Evolutionary conservation across 2,329 filamentous ascomycete species (phyloP), one percentile per base, ranked within the genome.

Genomic region (Ceratocystis variospora): DNA sequence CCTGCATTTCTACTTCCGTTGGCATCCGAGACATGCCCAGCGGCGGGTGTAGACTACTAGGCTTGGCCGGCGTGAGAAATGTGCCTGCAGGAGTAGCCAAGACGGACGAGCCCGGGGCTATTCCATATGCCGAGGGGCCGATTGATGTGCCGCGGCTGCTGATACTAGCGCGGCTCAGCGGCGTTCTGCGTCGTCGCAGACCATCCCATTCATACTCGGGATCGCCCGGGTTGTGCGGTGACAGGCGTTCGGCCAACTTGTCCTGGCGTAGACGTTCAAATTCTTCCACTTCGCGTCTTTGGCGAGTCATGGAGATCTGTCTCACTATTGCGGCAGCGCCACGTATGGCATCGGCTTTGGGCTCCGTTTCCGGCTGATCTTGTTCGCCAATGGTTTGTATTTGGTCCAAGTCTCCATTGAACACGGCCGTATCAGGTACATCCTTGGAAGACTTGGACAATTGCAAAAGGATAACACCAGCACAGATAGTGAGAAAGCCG

Each of bases 371-470:
- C n/a, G 92, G 88, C 74, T 97, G 91, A 74, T 96, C 90, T 73
- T 96, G 90, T 72, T 96, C 90, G 61, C 90, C 93, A 69, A 97
- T 94, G 37, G 93, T 96, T 41, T 94, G 89, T 65, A 97, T 89
- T 79, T 99, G 93, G 72, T 97, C 89, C 63, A 99, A 81, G 72
- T 97, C 91, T 57, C 93, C 94, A 66, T 86, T 86, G 79, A 99
- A 96, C 48, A 99, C 86, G 41, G 92, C 91, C 0, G 90, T 81
- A 73, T 97, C 94, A 5, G 94, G 94, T 0, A 99, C 93, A 72
- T 99, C 93, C 74, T 97, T 99, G 71, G 94, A 90, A 0, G 93
- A 96, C 74, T 97, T 97, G 64, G 94, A 96, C n/a, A 99, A 83
- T 73, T 99, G 94, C 8, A 99, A 78, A 6, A 99, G 77, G 0